Base-by-base conservation (phyloP, 331 rosid species). In the Cucumis variabilis region DNA sequence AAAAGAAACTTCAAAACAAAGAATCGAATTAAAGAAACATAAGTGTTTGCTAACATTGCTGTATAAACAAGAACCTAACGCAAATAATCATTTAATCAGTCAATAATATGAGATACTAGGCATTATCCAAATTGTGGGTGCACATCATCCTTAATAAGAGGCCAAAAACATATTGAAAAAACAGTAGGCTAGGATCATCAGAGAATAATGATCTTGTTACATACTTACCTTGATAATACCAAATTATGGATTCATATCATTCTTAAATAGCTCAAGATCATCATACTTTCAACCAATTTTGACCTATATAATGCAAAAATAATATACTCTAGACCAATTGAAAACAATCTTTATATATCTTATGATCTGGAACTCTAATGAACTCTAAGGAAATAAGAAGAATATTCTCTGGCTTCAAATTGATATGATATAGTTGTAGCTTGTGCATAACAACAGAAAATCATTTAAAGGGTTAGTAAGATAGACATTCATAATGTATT, bases 351-450 rank as follows among this genome's bases (percentile, higher is more conserved):
- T 65, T n/a, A n/a, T 20, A 83, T 91, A 95, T 98, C 98, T 93
- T 94, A 82, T 91, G 91, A 86, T 94, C 98, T 70, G 98, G 97
- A 86, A 94, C 96, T 90, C 94, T 92, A 87, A 94, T 88, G 74
- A 83, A 90, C 74, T 94, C 96, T 1, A 96, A 69, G 50, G 98
- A 94, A 46, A 94, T 93, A 48, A 94, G 94, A 85, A 94, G 96
- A 87, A 94, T 93, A 67, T 93, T 95, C 88, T 94, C 98, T 25
- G 98, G 97, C 96, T 94, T 94, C 91, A 95, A 77, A 90, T 94
- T 97, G 51, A 97, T 94, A 91, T 95, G 96, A 85, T 94, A 94
- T 65, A 95, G 90, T 84, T 89, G 93, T 74, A 95, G 92, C 80
- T 92, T 95, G 90, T 95, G 98, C 98, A 95, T 94, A 89, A 95